These are phyloP conservation scores for Neurospora hispaniola DNA, from an alignment of 495 filamentous ascomycete species.

Conservation along the genomic window DNA sequence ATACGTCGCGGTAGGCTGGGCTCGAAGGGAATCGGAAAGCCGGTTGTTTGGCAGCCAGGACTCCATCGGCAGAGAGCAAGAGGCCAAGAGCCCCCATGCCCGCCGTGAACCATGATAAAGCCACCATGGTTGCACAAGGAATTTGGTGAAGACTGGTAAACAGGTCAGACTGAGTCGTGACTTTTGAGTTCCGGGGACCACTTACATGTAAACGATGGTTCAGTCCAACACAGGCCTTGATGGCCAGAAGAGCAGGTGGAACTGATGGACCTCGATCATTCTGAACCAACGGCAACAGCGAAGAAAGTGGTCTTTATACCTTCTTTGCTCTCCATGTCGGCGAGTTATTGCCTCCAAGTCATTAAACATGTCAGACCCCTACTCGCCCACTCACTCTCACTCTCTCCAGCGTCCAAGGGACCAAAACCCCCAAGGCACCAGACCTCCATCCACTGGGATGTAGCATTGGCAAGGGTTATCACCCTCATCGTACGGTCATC, in stretches of 20 bases:
- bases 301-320: not conserved
- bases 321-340: not conserved
- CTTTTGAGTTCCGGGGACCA: not conserved
- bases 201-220: not conserved
- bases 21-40: not conserved
- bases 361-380: not conserved
- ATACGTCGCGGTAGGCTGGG: constrained; percentile 6
- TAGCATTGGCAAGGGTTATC: not conserved
- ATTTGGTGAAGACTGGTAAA: not conserved
- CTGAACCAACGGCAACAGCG: not conserved
- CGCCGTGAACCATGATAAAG: not conserved
- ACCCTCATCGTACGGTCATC: not conserved
- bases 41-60: not conserved
- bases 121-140: not conserved
- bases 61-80: not conserved
- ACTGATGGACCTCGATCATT: not conserved
- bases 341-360: not conserved
- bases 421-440: not conserved
- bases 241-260: not conserved
- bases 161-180: not conserved
- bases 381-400: not conserved
- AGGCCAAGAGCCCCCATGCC: not conserved
- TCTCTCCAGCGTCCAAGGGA: not conserved
- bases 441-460: not conserved
- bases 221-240: not conserved